A percentile compares a stretch with the other conserved stretches of the same genome.
phyloP scores from a whole-genome alignment of 75 land plant genomes.

The Cryptomeria japonica region DNA sequence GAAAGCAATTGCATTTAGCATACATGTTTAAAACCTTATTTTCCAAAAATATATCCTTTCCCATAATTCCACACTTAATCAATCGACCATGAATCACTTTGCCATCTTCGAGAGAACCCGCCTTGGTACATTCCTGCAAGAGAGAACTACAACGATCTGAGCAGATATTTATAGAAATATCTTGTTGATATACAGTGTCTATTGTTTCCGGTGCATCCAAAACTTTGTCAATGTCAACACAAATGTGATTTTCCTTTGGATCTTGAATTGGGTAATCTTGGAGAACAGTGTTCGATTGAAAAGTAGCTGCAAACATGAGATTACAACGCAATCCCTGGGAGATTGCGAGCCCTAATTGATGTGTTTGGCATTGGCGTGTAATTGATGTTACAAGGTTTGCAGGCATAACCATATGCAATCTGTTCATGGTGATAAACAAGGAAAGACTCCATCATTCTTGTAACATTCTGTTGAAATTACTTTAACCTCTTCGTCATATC shows the following conservation, averaged over 20 bases:
- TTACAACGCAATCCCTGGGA: background rate
- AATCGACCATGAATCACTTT: background rate
- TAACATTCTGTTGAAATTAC: background rate
- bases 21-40: conserved; percentile 18
- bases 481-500: too few species aligned
- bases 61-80: background rate
- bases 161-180: background rate
- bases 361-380: background rate
- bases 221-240: background rate
- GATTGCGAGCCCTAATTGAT: background rate
- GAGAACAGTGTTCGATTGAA: background rate
- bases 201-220: background rate
- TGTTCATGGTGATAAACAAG: background rate
- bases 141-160: background rate
- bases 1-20: conserved; percentile 1
- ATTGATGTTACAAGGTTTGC: background rate
- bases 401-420: background rate
- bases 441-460: background rate
- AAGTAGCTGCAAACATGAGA: background rate
- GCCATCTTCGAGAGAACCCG: background rate
- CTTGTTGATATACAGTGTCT: background rate
- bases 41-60: conserved; percentile 1
- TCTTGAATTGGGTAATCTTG: background rate
- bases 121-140: background rate
- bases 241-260: background rate